phyloP scores from a whole-genome alignment of 164 flowering plant genomes.

The Piper betle region DNA sequence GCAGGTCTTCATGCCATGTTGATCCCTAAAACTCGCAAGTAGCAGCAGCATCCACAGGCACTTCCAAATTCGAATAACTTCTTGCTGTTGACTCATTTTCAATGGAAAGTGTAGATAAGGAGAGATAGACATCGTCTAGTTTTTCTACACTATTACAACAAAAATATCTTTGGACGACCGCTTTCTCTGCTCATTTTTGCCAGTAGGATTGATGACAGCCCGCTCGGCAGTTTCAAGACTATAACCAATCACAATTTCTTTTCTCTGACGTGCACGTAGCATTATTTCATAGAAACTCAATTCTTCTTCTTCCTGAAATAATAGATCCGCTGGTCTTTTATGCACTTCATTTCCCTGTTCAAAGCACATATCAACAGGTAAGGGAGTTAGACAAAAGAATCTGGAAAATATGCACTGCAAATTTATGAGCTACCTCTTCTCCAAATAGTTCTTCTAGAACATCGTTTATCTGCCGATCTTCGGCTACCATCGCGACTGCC shows the following conservation, averaged over 20 bases:
- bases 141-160: slow-evolving; percentile 67
- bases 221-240: slow-evolving; percentile 45
- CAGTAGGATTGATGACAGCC: slow-evolving; percentile 72
- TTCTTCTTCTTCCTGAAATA: slow-evolving; percentile 57
- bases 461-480: slow-evolving; percentile 74
- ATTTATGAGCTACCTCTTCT: slow-evolving; percentile 42
- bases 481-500: slow-evolving; percentile 89
- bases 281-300: slow-evolving; percentile 62
- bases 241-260: slow-evolving; percentile 65
- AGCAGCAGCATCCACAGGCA: too few species aligned
- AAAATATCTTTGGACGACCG: slow-evolving; percentile 58
- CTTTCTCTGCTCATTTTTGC: slow-evolving; percentile 39
- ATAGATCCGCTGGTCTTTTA: slow-evolving; percentile 59
- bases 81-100: not conserved
- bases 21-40: too few species aligned
- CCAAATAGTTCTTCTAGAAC: slow-evolving; percentile 79
- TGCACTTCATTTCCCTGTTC: slow-evolving; percentile 77
- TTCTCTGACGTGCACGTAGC: slow-evolving; percentile 59
- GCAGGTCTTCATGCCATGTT: too few species aligned
- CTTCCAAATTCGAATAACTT: too few species aligned
- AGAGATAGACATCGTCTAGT: slow-evolving; percentile 7
- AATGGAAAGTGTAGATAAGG: not conserved
- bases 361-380: not conserved
- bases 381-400: not conserved
- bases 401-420: not conserved